These are phyloP conservation scores for Nicotiana tabacum DNA, from an alignment of 257 asterid genomes.

Conservation along the genomic window DNA sequence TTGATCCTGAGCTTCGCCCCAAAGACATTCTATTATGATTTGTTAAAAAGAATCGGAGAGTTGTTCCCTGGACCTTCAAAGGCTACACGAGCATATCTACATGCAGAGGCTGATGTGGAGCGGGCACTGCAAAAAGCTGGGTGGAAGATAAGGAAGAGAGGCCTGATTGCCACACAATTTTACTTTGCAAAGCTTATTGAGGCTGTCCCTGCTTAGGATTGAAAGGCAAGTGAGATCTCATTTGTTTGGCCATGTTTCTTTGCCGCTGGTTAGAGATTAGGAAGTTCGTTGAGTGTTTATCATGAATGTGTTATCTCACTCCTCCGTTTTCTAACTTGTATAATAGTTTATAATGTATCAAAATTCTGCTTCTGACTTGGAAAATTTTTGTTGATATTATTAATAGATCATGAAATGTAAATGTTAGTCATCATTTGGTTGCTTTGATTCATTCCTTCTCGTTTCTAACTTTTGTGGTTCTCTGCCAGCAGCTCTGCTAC, in stretches of 20 bases:
- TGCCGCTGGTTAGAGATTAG: slow-evolving; percentile 10
- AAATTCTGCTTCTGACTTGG: not conserved
- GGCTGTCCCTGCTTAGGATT: slow-evolving; percentile 68
- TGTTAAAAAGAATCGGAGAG: slow-evolving; percentile 87
- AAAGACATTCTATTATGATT: slow-evolving; percentile 67
- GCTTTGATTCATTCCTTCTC: not conserved
- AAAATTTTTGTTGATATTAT: not conserved
- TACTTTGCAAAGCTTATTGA: slow-evolving; percentile 80
- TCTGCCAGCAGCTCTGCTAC: not conserved
- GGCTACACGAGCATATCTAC: slow-evolving; percentile 93
- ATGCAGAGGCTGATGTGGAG: slow-evolving; percentile 82
- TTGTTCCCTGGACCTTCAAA: slow-evolving; percentile 96
- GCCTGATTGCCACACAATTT: slow-evolving; percentile 68
- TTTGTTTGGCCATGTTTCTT: slow-evolving; percentile 15
- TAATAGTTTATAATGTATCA: slow-evolving; percentile 10
- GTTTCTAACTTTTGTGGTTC: not conserved
- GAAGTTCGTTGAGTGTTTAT: slow-evolving; percentile 2
- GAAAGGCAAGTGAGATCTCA: slow-evolving; percentile 39
- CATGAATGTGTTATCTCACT: not conserved
- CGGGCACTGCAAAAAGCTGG: slow-evolving; percentile 76
- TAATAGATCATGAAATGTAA: not conserved
- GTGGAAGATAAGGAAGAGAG: slow-evolving; percentile 85
- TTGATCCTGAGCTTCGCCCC: slow-evolving; percentile 92
- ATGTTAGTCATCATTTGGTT: not conserved
- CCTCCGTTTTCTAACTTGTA: slow-evolving; percentile 7